Evolutionary conservation across 495 filamentous ascomycete species (phyloP).

Genomic region (Neurospora hispaniola): DNA sequence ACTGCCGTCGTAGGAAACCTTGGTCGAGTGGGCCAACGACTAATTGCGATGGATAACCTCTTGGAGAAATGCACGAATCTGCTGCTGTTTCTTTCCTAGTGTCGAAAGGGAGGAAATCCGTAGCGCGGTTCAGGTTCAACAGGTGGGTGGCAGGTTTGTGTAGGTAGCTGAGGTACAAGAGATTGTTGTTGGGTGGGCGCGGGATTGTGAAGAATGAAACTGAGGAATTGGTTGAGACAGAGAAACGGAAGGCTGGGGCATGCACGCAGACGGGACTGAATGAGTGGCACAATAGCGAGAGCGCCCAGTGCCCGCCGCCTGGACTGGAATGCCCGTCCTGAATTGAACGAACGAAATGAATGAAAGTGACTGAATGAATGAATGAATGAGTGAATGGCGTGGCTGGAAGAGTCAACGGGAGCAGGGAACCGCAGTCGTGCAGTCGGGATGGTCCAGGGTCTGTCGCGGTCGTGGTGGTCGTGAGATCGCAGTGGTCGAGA

Average conservation of each 20-base stretch:
- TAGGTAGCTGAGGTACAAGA: background rate
- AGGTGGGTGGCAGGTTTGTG: slow-evolving; percentile 4
- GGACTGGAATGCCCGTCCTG: background rate
- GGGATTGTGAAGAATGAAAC: background rate
- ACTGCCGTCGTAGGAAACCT: background rate
- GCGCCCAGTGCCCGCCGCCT: background rate
- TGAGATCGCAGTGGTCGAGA: background rate
- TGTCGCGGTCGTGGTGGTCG: background rate
- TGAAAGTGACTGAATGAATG: background rate
- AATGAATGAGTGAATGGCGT: slow-evolving; percentile 10
- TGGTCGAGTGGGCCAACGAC: background rate
- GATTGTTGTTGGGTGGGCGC: slow-evolving; percentile 17
- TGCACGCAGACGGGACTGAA: background rate
- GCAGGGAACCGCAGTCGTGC: background rate
- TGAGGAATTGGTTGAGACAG: background rate
- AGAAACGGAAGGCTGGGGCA: background rate
- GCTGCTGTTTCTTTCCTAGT: slow-evolving; percentile 3
- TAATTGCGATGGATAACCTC: slow-evolving; percentile 10
- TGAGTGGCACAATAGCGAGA: background rate
- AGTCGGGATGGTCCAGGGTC: background rate
- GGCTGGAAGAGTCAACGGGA: slow-evolving; percentile 21
- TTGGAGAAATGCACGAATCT: slow-evolving; percentile 21
- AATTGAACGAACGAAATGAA: background rate
- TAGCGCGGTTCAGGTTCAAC: background rate
- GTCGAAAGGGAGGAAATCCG: background rate